phyloP scores from a whole-genome alignment of 176 grass and related monocot genomes.

The Thalia dealbata region DNA sequence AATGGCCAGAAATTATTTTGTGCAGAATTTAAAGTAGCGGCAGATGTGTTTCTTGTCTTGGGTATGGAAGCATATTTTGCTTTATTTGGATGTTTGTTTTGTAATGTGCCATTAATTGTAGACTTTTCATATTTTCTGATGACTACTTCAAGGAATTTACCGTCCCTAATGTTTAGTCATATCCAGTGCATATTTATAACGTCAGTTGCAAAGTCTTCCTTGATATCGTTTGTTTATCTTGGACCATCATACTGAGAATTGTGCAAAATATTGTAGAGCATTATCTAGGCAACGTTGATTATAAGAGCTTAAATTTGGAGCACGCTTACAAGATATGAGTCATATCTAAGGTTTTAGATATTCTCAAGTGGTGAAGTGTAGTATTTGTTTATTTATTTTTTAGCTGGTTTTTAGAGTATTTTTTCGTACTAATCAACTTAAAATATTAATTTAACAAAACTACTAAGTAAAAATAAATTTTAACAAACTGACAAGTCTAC shows the following conservation, averaged over 20 bases:
- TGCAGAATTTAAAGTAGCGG: no score
- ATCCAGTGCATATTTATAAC: conserved; percentile 49
- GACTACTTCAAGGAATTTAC: not conserved
- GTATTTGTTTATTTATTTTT: not conserved
- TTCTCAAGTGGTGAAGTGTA: conserved; percentile 45
- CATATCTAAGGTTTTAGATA: conserved; percentile 42
- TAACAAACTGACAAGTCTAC: no score
- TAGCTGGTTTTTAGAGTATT: not conserved
- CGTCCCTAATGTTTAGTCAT: not conserved
- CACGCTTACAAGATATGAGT: conserved; percentile 31
- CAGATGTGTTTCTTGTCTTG: no score
- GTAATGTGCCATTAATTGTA: no score
- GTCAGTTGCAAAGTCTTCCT: conserved; percentile 51
- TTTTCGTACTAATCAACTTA: no score
- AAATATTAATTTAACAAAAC: no score
- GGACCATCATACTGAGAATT: conserved; percentile 52
- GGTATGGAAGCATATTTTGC: not conserved
- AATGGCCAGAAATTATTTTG: no score
- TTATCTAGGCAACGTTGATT: conserved; percentile 25
- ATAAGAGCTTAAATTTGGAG: conserved; percentile 18
- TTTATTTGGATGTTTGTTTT: no score
- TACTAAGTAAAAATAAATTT: no score
- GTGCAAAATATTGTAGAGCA: conserved; percentile 47
- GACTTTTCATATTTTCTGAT: not conserved
- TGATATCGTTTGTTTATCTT: conserved; percentile 48